A percentile compares a stretch with the other conserved stretches of the same genome.
Conservation (phyloP, 495 filamentous ascomycete species). For the Neurospora sp. region DNA sequence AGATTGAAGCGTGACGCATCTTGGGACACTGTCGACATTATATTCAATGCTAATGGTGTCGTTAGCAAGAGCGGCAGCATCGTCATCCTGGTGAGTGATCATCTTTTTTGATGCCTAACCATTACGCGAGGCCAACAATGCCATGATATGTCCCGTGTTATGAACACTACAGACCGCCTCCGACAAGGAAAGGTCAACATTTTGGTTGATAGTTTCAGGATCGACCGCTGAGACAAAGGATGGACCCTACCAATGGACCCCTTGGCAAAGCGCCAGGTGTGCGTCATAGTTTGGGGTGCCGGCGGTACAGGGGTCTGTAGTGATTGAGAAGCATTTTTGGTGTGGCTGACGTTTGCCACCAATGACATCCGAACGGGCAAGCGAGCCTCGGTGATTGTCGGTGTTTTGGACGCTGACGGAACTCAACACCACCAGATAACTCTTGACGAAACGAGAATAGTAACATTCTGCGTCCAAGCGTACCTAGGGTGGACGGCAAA, state of each 20-base stretch:
- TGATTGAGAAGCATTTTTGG: background rate
- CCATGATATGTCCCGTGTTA: background rate
- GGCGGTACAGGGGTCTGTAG: background rate
- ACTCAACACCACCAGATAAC: background rate
- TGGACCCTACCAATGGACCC: background rate
- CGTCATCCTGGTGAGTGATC: background rate
- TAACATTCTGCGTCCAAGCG: too few species aligned
- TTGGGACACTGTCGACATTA: background rate
- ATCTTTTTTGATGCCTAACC: background rate
- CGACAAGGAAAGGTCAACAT: background rate
- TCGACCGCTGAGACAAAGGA: background rate
- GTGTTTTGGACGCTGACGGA: background rate
- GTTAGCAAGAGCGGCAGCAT: background rate
- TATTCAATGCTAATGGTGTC: background rate
- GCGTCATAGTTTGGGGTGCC: background rate
- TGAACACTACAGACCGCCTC: background rate
- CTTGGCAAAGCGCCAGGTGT: background rate
- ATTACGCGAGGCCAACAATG: background rate
- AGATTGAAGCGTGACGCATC: background rate
- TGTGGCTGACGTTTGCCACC: background rate
- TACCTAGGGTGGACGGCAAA: too few species aligned
- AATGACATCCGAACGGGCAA: background rate
- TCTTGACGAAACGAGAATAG: background rate
- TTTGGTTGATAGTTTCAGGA: background rate
- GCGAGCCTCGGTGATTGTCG: background rate